phyloP scores from a whole-genome alignment of 805 yeast genomes.

The Yamadazyma takamatsuzukensis region DNA sequence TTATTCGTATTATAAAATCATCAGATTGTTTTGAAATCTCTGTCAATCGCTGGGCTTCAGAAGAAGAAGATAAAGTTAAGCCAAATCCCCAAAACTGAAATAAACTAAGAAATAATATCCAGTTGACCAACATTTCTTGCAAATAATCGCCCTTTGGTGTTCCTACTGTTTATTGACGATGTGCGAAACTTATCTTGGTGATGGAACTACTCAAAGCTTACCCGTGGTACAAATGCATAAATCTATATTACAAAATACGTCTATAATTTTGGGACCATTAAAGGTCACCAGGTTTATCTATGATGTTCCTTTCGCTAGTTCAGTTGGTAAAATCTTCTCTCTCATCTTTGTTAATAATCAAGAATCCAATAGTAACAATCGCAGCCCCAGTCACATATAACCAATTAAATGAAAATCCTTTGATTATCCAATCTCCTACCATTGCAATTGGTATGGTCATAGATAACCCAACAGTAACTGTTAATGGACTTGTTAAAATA shows the following conservation, averaged over 20 bases:
- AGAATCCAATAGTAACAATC: conserved; percentile 77
- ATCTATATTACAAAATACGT: no score
- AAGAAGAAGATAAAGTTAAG: not conserved
- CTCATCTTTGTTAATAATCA: conserved; percentile 77
- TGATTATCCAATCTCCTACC: conserved; percentile 80
- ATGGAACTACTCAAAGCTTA: no score
- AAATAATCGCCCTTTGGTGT: no score
- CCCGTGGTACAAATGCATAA: no score
- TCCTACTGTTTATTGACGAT: no score
- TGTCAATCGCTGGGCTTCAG: conserved; percentile 9
- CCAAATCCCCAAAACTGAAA: not conserved
- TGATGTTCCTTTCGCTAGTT: no score
- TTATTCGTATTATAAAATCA: conserved; percentile 40
- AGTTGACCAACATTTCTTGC: no score
- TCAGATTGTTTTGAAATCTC: conserved; percentile 6
- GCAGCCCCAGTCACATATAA: conserved; percentile 76
- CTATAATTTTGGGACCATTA: no score
- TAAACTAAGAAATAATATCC: no score
- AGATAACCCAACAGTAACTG: conserved; percentile 92
- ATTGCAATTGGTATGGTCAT: conserved; percentile 93
- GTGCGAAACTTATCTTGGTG: no score
- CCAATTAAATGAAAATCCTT: conserved; percentile 56
- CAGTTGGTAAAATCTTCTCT: conserved; percentile 54
- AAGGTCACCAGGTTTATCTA: no score
- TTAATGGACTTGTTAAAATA: conserved; percentile 86